A percentile compares a stretch with the other conserved stretches of the same genome.
Conservation (phyloP, 2,329 filamentous ascomycete species). For the Tolypocladium nubicola region DNA sequence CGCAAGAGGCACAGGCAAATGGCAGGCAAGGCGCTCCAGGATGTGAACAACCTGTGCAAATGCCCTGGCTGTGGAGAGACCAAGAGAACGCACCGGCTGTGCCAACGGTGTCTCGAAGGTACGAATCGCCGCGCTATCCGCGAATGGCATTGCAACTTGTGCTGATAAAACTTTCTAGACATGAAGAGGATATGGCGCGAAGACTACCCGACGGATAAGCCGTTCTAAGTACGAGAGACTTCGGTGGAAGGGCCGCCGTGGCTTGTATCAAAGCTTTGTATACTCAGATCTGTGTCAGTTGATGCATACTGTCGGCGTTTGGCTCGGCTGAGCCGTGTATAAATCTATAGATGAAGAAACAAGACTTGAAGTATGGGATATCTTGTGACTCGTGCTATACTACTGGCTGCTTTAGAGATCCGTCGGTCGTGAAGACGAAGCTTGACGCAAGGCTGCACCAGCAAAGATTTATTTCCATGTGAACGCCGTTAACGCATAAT, state of each 20-base stretch:
- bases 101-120: conserved; percentile 80
- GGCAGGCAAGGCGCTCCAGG: conserved; percentile 90
- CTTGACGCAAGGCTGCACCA: neutral
- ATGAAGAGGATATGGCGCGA: conserved; percentile 34
- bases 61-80: conserved; percentile 81
- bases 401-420: no score
- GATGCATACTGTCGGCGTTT: conserved; percentile 24
- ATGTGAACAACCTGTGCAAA: conserved; percentile 76
- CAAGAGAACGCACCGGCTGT: conserved; percentile 84
- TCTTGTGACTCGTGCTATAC: neutral
- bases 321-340: conserved; percentile 18
- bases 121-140: conserved; percentile 21
- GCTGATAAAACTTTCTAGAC: conserved; percentile 18
- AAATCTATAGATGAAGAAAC: conserved; percentile 7
- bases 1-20: conserved; percentile 90
- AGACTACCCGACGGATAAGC: conserved; percentile 23
- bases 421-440: neutral
- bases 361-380: neutral
- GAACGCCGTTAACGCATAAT: neutral
- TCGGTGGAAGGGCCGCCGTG: conserved; percentile 5
- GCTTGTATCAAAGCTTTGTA: conserved; percentile 19
- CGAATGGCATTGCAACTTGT: neutral
- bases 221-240: conserved; percentile 13
- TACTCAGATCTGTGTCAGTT: conserved; percentile 15
- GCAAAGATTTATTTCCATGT: neutral